Conservation (phyloP, 345 rosid species). For the Moricandia arvensis region DNA sequence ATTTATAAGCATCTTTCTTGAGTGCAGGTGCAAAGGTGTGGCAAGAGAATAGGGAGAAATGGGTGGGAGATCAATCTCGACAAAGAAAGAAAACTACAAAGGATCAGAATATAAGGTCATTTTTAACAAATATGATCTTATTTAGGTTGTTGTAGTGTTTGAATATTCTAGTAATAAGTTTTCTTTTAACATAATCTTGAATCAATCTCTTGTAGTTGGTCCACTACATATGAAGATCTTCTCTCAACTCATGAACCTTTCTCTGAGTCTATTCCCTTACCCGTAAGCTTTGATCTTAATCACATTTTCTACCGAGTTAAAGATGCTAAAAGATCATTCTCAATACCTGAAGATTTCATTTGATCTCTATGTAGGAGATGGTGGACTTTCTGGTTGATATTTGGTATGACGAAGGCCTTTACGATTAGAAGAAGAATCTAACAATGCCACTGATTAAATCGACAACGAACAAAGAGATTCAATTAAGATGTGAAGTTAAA, state of each 20-base stretch:
- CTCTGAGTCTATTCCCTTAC: slow-evolving; percentile 75
- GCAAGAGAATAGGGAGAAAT: slow-evolving; percentile 73
- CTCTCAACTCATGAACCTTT: slow-evolving; percentile 77
- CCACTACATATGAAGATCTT: slow-evolving; percentile 80
- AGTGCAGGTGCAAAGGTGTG: slow-evolving; percentile 63
- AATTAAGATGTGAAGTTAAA: neutral
- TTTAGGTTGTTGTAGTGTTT: neutral
- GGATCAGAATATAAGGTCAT: slow-evolving; percentile 64
- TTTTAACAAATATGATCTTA: neutral
- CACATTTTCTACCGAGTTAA: neutral
- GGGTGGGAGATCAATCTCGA: slow-evolving; percentile 68
- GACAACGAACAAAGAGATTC: slow-evolving; percentile 21
- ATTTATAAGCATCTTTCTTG: slow-evolving; percentile 16
- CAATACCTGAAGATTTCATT: neutral
- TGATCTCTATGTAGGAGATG: slow-evolving; percentile 67
- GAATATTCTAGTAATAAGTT: neutral
- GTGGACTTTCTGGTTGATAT: slow-evolving; percentile 91
- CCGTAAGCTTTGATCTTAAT: slow-evolving; percentile 49
- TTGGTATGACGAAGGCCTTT: slow-evolving; percentile 85
- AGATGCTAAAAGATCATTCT: neutral
- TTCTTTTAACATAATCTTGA: slow-evolving; percentile 10
- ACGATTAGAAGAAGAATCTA: slow-evolving; percentile 59
- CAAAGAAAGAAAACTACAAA: slow-evolving; percentile 42
- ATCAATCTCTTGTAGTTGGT: slow-evolving; percentile 66
- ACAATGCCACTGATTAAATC: slow-evolving; percentile 19